Conservation (phyloP, 768 basidiomycete species). For the Atractiella rhizophila region DNA sequence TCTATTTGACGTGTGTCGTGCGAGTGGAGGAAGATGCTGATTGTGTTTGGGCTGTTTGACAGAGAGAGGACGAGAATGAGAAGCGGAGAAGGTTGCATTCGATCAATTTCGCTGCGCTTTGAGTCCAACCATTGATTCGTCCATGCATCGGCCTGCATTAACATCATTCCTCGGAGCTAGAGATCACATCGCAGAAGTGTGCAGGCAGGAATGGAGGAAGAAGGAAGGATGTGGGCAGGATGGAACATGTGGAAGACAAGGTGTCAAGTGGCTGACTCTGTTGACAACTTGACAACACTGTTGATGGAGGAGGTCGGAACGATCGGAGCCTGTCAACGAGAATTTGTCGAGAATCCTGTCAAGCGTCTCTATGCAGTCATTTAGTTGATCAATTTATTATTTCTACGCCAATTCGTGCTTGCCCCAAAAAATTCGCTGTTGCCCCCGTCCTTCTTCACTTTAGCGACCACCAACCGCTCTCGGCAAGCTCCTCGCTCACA, state of each 20-base stretch:
- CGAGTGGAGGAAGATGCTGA: not conserved
- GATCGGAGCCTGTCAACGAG: too few species aligned
- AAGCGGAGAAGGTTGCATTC: conserved; percentile 66
- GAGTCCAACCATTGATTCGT: conserved; percentile 13
- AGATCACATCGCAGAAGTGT: not conserved
- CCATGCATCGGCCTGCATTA: not conserved
- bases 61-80: conserved; percentile 88
- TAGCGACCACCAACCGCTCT: too few species aligned
- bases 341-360: too few species aligned
- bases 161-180: not conserved
- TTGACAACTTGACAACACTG: too few species aligned
- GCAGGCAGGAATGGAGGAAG: not conserved
- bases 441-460: too few species aligned
- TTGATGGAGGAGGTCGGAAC: too few species aligned
- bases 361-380: too few species aligned
- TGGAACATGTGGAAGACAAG: not conserved
- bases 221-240: not conserved
- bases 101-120: conserved; percentile 91
- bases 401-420: too few species aligned
- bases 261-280: not conserved
- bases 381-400: too few species aligned
- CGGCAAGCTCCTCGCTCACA: too few species aligned
- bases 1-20: not conserved
- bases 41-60: not conserved
- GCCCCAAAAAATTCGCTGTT: too few species aligned